Percentiles rank a stretch among this genome's conserved stretches.
These are phyloP conservation scores for Xylaria grammica DNA, from an alignment of 495 filamentous ascomycete genomes.

Conservation along the genomic window DNA sequence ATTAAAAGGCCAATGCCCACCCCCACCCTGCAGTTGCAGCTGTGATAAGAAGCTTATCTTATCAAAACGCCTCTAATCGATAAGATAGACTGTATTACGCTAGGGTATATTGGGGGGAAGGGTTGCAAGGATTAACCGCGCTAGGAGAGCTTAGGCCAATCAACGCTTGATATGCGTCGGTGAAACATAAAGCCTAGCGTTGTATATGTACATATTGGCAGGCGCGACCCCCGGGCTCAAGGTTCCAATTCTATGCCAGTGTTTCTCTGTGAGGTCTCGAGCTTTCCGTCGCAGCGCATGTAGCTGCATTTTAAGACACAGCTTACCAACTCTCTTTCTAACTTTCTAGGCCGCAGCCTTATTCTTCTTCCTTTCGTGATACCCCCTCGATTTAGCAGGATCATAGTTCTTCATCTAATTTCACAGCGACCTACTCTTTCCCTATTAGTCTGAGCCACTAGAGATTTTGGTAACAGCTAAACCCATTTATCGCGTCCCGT, in stretches of 20 bases:
- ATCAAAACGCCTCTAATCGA: slow-evolving; percentile 16
- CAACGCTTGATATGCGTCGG: slow-evolving; percentile 19
- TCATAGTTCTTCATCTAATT: slow-evolving; percentile 24
- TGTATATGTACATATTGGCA: slow-evolving; percentile 36
- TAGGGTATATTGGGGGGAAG: background rate
- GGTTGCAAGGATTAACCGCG: background rate
- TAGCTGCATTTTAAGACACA: background rate
- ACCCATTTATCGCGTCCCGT: slow-evolving; percentile 7
- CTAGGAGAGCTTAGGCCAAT: slow-evolving; percentile 22
- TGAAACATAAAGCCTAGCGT: slow-evolving; percentile 39
- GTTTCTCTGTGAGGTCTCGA: background rate
- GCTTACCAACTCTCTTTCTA: background rate
- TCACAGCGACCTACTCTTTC: background rate
- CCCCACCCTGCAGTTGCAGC: too few species aligned
- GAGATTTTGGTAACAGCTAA: background rate
- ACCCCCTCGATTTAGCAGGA: slow-evolving; percentile 24
- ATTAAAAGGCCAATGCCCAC: too few species aligned
- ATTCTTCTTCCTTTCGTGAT: slow-evolving; percentile 33
- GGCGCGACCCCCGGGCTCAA: slow-evolving; percentile 29
- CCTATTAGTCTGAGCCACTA: background rate
- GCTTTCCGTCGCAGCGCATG: background rate
- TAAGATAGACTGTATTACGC: background rate
- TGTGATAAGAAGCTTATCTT: background rate
- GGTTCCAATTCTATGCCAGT: slow-evolving; percentile 24
- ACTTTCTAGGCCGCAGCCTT: slow-evolving; percentile 25